These are phyloP conservation scores for Parietaria judaica DNA, from an alignment of 306 rosid species.

Conservation along the genomic window DNA sequence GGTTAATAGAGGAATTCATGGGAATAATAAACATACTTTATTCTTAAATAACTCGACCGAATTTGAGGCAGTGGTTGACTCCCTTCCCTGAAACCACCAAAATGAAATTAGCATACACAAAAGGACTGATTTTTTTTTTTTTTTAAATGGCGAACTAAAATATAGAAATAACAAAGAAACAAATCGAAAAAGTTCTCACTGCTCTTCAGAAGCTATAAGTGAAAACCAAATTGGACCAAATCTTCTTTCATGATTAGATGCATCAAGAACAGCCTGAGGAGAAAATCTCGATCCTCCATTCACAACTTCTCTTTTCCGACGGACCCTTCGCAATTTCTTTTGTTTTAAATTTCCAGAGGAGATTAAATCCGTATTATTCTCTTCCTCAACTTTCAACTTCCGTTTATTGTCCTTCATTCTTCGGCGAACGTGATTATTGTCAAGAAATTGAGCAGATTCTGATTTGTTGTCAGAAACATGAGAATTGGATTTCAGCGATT, in stretches of 20 bases:
- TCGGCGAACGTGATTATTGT: conserved; percentile 34
- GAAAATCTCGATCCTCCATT: conserved; percentile 38
- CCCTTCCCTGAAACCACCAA: conserved; percentile 59
- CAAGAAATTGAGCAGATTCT: conserved; percentile 34
- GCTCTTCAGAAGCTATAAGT: conserved; percentile 62
- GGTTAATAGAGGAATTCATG: neutral
- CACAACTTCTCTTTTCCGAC: conserved; percentile 55
- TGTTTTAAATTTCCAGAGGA: conserved; percentile 44
- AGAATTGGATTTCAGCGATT: conserved; percentile 58
- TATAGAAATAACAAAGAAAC: conserved; percentile 8
- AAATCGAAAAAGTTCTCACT: conserved; percentile 44
- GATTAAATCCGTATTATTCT: conserved; percentile 36
- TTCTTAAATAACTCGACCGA: conserved; percentile 43
- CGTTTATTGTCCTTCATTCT: conserved; percentile 61
- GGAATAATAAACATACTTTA: conserved; percentile 35
- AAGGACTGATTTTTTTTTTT: neutral
- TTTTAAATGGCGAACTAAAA: neutral
- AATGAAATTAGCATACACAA: conserved; percentile 17
- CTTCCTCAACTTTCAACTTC: conserved; percentile 53
- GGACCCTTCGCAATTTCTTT: conserved; percentile 53
- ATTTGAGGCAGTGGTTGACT: conserved; percentile 54
- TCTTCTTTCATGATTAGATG: conserved; percentile 33
- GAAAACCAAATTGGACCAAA: conserved; percentile 74
- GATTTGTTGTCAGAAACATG: conserved; percentile 49
- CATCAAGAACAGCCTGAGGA: conserved; percentile 51